A percentile compares a stretch with the other conserved stretches of the same genome.
These are phyloP conservation scores for Lipomyces japonicus DNA, from an alignment of 805 yeast genomes.

Conservation along the genomic window DNA sequence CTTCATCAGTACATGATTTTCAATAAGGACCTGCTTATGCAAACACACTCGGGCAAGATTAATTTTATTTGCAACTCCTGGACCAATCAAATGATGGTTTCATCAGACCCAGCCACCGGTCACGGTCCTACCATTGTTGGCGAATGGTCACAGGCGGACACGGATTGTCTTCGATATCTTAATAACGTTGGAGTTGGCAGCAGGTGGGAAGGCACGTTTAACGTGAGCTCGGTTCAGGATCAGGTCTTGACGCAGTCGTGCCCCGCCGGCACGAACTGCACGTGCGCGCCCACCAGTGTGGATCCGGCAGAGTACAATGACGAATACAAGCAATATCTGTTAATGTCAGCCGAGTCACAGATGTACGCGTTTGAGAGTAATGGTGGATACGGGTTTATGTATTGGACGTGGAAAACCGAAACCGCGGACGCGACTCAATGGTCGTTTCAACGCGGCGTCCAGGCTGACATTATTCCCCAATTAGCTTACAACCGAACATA, in stretches of 20 bases:
- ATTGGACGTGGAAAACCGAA: constrained; percentile 90
- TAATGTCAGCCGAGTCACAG: constrained; percentile 75
- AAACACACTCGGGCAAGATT: constrained; percentile 36
- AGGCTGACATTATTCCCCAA: constrained; percentile 35
- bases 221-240: constrained; percentile 32
- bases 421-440: constrained; percentile 35
- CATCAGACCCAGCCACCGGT: constrained; percentile 53
- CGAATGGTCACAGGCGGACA: constrained; percentile 82
- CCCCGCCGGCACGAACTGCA: constrained; percentile 52
- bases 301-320: constrained; percentile 52
- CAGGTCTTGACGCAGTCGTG: constrained; percentile 32
- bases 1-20: constrained; percentile 87
- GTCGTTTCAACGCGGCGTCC: constrained; percentile 35
- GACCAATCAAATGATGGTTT: constrained; percentile 51
- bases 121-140: constrained; percentile 67
- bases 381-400: constrained; percentile 67
- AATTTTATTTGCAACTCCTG: constrained; percentile 43
- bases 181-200: constrained; percentile 79
- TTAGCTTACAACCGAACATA: constrained; percentile 32
- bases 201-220: constrained; percentile 62
- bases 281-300: constrained; percentile 39
- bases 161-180: constrained; percentile 79
- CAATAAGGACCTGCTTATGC: constrained; percentile 32
- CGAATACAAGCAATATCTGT: constrained; percentile 51
- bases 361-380: constrained; percentile 67